These are phyloP conservation scores for Sclerospora graminicola DNA, from an alignment of 352 stramenopile species.

Conservation along the genomic window DNA sequence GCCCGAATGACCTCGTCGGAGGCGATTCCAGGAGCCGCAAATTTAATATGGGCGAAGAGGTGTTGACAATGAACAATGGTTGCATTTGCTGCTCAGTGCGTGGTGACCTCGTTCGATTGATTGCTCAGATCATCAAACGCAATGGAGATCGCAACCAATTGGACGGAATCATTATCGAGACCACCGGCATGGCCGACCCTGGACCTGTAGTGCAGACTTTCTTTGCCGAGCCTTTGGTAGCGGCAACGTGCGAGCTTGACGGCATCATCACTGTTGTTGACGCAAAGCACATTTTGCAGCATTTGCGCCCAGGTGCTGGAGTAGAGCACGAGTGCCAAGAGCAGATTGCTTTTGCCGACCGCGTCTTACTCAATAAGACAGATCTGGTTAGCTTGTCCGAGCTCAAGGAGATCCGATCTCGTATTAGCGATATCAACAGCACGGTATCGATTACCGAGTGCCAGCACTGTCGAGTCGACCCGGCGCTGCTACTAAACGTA, in stretches of 20 bases:
- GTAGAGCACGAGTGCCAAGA: constrained; percentile 84
- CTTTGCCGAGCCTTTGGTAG: constrained; percentile 85
- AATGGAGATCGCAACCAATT: constrained; percentile 29
- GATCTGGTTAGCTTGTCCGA: constrained; percentile 88
- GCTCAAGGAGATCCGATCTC: constrained; percentile 22
- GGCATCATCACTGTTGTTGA: constrained; percentile 94
- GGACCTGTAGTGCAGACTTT: constrained; percentile 89
- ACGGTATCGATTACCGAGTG: constrained; percentile 38
- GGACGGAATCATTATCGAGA: constrained; percentile 85
- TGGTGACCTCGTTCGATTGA: constrained; percentile 57
- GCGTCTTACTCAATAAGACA: constrained; percentile 94
- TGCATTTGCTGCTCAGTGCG: constrained; percentile 95
- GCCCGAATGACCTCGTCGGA: constrained; percentile 9
- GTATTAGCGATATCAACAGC: constrained; percentile 41
- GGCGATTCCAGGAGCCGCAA: constrained; percentile 27
- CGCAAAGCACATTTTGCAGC: constrained; percentile 85
- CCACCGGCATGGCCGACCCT: constrained; percentile 83
- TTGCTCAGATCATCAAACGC: constrained; percentile 49
- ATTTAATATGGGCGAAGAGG: constrained; percentile 41
- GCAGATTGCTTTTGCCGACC: constrained; percentile 95
- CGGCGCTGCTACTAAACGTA: constrained; percentile 29
- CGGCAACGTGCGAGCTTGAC: constrained; percentile 76
- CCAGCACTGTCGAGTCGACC: constrained; percentile 35
- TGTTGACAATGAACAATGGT: constrained; percentile 92
- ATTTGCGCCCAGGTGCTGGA: constrained; percentile 43